Evolutionary conservation across 164 flowering plant genomes (phyloP), one percentile per base, ranked within the genome.

Genomic region (Warburgia ugandensis): DNA sequence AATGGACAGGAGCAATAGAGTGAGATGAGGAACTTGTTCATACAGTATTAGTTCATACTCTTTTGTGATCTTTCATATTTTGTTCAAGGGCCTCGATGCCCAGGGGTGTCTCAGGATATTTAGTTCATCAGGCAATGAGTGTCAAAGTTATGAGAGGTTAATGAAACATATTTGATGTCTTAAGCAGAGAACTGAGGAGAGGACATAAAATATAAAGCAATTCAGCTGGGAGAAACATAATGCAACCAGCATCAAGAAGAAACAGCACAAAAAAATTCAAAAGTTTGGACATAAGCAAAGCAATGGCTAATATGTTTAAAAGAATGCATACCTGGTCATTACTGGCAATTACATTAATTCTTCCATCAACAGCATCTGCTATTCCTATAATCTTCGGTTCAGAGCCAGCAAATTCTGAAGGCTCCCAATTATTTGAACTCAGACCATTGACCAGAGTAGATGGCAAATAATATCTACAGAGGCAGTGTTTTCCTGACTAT

Each of bases 401-500:
- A 29, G 51, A 48, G 42, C 74, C 44, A 47, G 67, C 29, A 45
- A 58, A 56, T 50, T 68, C 74, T 44, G 75, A 56, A 62, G 70
- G 50, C 39, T 56, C 67, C 29, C 27, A 20, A 53, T 54, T 47
- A 30, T 33, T 58, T 29, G 65, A 61, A 52, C 42, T 40, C 45
- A 48, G 65, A 33, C 48, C 61, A 43, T 65, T 62, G 48, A 64
- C 63, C 55, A 77, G 45, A 48, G 40, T 64, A 48, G 77, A 63
- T 62, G 94, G 85, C 60, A 86, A 49, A 48, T 62, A 22, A 67
- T 77, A 94, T 50, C 73, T 73, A 58, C 99, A 94, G 25, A 92
- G 68, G 71, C 97, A 86, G 49, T 76, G 86, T 62, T 77, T 75
- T 60, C 99, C 99, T 26, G 87, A 80, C 99, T 92, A 82, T 72